Evolutionary conservation across 192 early-diverging fungal species (phyloP).

Genomic region (Chytriomyces sp.): DNA sequence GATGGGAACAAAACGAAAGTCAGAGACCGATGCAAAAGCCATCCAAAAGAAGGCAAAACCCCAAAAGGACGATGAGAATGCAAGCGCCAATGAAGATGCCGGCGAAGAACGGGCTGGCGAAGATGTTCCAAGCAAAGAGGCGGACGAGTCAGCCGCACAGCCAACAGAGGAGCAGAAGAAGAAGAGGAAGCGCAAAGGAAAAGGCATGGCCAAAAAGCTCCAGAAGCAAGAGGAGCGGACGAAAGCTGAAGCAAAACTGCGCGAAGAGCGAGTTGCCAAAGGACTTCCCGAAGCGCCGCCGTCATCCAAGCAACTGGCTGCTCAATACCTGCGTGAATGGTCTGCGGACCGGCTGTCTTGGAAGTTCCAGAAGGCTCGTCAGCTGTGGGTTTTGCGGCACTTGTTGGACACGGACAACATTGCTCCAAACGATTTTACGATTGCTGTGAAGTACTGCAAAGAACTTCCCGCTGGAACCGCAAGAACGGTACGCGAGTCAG

Average conservation of each 20-base stretch:
- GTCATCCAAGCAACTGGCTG: constrained; percentile 2
- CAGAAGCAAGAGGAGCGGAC: constrained; percentile 10
- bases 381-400: constrained; percentile 26
- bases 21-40: too few species aligned
- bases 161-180: not conserved
- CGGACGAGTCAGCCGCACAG: not conserved
- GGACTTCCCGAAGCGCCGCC: constrained; percentile 14
- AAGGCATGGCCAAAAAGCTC: constrained; percentile 11
- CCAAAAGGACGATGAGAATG: not conserved
- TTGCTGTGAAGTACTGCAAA: constrained; percentile 7
- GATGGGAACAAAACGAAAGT: too few species aligned
- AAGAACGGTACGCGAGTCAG: not conserved
- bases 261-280: constrained; percentile 8
- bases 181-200: constrained; percentile 23
- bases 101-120: not conserved
- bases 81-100: not conserved
- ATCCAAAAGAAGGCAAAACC: not conserved
- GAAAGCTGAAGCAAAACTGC: constrained; percentile 1
- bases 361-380: constrained; percentile 30
- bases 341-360: not conserved
- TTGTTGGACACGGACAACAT: constrained; percentile 12
- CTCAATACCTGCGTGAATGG: constrained; percentile 18
- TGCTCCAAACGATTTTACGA: constrained; percentile 4
- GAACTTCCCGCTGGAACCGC: constrained; percentile 14
- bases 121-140: not conserved